Evolutionary conservation across 179 eudicot genomes (phyloP), one percentile per base, ranked within the genome.

Genomic region (Vitellaria paradoxa): DNA sequence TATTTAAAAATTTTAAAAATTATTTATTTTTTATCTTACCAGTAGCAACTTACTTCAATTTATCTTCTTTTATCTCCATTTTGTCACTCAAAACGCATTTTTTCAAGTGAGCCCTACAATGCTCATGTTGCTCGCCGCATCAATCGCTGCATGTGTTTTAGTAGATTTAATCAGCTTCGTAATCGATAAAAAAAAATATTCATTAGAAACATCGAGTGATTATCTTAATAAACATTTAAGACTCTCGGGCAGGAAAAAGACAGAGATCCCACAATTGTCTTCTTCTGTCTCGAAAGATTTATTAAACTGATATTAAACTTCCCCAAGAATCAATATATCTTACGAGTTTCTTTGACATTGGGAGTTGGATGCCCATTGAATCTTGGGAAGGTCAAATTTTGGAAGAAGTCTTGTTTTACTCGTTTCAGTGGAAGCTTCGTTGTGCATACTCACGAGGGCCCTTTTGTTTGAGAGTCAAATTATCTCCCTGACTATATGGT

Each of bases 161-260:
- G 37, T 30, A 30, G 37, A 3, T 4, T 52, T 18, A 13, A 68
- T 74, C 6, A 57, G 70, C 55, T 70, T 70, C 55, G 52, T 64
- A 7, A 24, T 49, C 77, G 8, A 20, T 74, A 20, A 68, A 30
- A 30, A 30, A 30, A 61, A 77, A 75, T 78, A 68, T 79, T 83
- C 85, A 61, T 30, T 62, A 79, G 82, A 83, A 81, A 61, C 81
- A 81, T 78, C 83, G 68, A 70, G 20, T 67, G 0, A 60, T 52
- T 79, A 53, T 62, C 17, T 81, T 64, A 63, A 68, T 81, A 14
- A 49, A 14, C 70, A 69, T 77, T 74, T 30, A 74, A 20, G 46
- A 47, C 50, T 75, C 76, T 78, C 23, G 77, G 61, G 24, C 47
- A 8, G 59, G 71, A 46, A 77, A 0, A 73, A 59, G 77, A 80